phyloP scores from a whole-genome alignment of 2,329 filamentous ascomycete species.

The Sporothrix mexicana region DNA sequence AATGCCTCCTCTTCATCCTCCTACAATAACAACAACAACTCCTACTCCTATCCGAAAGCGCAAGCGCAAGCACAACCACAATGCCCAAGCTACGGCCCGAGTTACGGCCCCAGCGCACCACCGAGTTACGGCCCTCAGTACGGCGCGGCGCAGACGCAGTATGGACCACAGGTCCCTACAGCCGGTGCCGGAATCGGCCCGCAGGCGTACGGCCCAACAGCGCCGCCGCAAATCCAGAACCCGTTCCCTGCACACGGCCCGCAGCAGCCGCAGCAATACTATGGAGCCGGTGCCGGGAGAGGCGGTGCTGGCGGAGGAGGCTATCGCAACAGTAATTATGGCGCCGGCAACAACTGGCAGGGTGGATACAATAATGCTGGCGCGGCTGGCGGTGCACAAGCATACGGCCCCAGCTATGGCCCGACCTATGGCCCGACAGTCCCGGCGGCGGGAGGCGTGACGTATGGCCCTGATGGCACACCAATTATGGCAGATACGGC shows the following conservation, averaged over 20 bases:
- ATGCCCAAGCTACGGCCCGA: constrained; percentile 32
- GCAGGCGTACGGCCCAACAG: constrained; percentile 46
- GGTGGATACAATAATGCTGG: constrained; percentile 41
- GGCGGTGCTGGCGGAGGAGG: constrained; percentile 44
- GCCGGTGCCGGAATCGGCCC: constrained; percentile 36
- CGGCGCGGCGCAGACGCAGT: constrained; percentile 18
- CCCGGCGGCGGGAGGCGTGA: constrained; percentile 39
- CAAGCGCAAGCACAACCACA: constrained; percentile 35
- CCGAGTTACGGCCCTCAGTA: constrained; percentile 42
- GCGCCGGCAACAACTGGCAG: constrained; percentile 72
- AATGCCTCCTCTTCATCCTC: constrained; percentile 40
- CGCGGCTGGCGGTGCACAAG: constrained; percentile 38
- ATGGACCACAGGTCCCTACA: constrained; percentile 23
- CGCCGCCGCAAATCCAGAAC: constrained; percentile 73
- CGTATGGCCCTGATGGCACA: constrained; percentile 36
- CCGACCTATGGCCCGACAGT: constrained; percentile 40
- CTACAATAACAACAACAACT: constrained; percentile 31
- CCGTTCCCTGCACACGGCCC: constrained; percentile 73
- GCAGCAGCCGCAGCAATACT: constrained; percentile 21
- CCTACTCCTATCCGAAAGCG: constrained; percentile 37
- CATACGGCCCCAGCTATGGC: constrained; percentile 28
- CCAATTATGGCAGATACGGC: constrained; percentile 38
- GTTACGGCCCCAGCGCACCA: constrained; percentile 27
- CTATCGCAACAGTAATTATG: constrained; percentile 60
- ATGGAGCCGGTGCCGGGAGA: constrained; percentile 29